Percentiles rank a stretch among this genome's conserved stretches.
Evolutionary conservation across 2,329 filamentous ascomycete species (phyloP).

Genomic region (Aspergillus brunneoviolaceus): DNA sequence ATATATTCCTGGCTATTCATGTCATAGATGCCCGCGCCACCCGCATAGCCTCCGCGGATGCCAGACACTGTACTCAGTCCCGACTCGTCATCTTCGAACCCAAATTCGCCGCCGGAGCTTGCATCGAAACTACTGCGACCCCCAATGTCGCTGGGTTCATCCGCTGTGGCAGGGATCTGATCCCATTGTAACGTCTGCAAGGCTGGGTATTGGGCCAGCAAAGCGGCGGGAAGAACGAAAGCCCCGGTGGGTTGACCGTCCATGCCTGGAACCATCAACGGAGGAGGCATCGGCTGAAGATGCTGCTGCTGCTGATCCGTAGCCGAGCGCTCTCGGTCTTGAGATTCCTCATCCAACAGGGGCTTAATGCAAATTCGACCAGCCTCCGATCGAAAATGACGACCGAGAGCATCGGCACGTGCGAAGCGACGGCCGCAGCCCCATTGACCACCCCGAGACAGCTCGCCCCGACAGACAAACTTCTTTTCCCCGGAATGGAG

Average conservation of each 20-base stretch:
- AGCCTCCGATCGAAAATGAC: constrained; percentile 93
- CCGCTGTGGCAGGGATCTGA: constrained; percentile 62
- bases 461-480: constrained; percentile 90
- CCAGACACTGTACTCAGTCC: constrained; percentile 36
- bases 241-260: constrained; percentile 58
- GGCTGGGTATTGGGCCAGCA: constrained; percentile 89
- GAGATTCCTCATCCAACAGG: constrained; percentile 89
- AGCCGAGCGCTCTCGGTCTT: constrained; percentile 73
- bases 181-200: constrained; percentile 91
- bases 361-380: constrained; percentile 96
- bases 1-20: constrained; percentile 29
- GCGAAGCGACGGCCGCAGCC: constrained; percentile 92
- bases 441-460: constrained; percentile 82
- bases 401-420: constrained; percentile 87
- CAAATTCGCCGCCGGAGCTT: constrained; percentile 45
- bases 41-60: constrained; percentile 36
- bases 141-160: constrained; percentile 61
- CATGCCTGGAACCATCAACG: constrained; percentile 61
- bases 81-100: constrained; percentile 45
- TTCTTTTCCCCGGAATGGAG: constrained; percentile 98
- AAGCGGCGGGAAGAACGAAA: constrained; percentile 77
- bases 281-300: constrained; percentile 56
- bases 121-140: constrained; percentile 56
- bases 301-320: constrained; percentile 71
- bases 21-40: constrained; percentile 34